A percentile compares a stretch with the other conserved stretches of the same genome.
phyloP scores from a whole-genome alignment of 164 flowering plant genomes.

The Macadamia integrifolia region DNA sequence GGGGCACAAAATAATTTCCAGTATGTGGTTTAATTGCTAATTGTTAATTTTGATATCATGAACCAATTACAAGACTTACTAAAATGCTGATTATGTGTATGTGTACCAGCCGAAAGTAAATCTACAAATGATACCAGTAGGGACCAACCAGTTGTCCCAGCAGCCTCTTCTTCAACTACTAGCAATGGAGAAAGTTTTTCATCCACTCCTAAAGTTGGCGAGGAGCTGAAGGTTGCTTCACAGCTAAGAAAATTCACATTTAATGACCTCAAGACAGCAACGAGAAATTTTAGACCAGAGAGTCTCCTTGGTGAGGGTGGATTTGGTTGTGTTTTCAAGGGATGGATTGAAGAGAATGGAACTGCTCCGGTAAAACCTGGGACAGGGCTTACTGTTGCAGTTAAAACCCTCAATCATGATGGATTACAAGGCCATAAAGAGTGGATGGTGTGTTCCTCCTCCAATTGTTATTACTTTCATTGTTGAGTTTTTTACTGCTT shows the following conservation, averaged over 20 bases:
- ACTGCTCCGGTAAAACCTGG: constrained; percentile 95
- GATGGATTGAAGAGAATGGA: constrained; percentile 97
- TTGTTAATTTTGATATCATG: neutral
- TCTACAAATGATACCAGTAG: constrained; percentile 56
- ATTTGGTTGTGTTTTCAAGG: constrained; percentile 94
- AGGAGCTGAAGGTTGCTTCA: constrained; percentile 79
- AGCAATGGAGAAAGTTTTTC: constrained; percentile 73
- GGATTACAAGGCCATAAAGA: constrained; percentile 98
- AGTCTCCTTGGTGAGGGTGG: constrained; percentile 96
- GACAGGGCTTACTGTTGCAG: constrained; percentile 94
- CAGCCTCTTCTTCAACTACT: constrained; percentile 63
- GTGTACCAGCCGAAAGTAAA: constrained; percentile 47
- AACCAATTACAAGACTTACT: neutral
- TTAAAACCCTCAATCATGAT: constrained; percentile 92
- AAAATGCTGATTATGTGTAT: constrained; percentile 8
- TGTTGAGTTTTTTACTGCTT: neutral
- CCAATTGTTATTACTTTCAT: constrained; percentile 1
- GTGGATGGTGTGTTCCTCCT: constrained; percentile 66
- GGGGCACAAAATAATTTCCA: neutral
- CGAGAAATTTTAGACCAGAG: constrained; percentile 90
- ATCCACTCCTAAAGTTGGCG: constrained; percentile 66
- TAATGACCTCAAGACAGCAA: constrained; percentile 80
- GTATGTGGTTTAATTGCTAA: neutral
- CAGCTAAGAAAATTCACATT: constrained; percentile 72
- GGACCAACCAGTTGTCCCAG: constrained; percentile 54